These are phyloP conservation scores for Curvularia spicifera DNA, from an alignment of 2,329 filamentous ascomycete genomes.

Conservation along the genomic window DNA sequence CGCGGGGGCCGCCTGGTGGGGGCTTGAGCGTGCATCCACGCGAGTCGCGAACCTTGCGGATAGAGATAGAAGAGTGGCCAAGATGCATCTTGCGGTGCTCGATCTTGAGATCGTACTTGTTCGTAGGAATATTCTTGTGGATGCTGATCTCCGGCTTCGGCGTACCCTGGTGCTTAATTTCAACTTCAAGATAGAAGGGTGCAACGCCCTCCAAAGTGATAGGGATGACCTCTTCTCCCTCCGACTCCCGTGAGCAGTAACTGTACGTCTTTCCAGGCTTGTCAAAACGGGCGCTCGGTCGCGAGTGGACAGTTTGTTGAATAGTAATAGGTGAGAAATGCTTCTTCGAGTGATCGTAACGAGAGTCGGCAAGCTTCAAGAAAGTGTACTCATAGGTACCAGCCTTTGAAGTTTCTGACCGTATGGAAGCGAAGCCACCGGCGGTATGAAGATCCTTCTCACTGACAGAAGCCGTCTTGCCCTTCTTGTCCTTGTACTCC, in stretches of 20 bases:
- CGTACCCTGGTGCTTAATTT: slow-evolving; percentile 88
- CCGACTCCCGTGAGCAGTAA: slow-evolving; percentile 86
- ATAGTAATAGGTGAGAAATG: slow-evolving; percentile 72
- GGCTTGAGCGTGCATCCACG: slow-evolving; percentile 84
- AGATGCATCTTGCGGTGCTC: slow-evolving; percentile 84
- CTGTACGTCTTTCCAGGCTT: slow-evolving; percentile 93
- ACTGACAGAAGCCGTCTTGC: slow-evolving; percentile 63
- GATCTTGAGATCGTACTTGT: slow-evolving; percentile 79
- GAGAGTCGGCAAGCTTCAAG: slow-evolving; percentile 78
- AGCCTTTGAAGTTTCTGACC: slow-evolving; percentile 83
- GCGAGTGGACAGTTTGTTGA: slow-evolving; percentile 82
- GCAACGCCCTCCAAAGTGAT: slow-evolving; percentile 81
- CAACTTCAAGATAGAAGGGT: slow-evolving; percentile 89
- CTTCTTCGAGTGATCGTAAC: slow-evolving; percentile 77
- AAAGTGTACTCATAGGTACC: slow-evolving; percentile 89
- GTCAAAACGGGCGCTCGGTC: slow-evolving; percentile 80
- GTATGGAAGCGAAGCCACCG: slow-evolving; percentile 75
- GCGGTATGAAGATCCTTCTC: slow-evolving; percentile 78
- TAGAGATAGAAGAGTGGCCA: slow-evolving; percentile 86
- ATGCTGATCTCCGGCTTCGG: slow-evolving; percentile 80
- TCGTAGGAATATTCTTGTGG: slow-evolving; percentile 77
- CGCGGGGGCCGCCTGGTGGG: slow-evolving; percentile 68
- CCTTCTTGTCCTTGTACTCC: slow-evolving; percentile 70
- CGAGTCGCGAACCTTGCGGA: slow-evolving; percentile 87
- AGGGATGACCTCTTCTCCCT: slow-evolving; percentile 84